phyloP scores from a whole-genome alignment of 805 yeast genomes.

The Candida pini region DNA sequence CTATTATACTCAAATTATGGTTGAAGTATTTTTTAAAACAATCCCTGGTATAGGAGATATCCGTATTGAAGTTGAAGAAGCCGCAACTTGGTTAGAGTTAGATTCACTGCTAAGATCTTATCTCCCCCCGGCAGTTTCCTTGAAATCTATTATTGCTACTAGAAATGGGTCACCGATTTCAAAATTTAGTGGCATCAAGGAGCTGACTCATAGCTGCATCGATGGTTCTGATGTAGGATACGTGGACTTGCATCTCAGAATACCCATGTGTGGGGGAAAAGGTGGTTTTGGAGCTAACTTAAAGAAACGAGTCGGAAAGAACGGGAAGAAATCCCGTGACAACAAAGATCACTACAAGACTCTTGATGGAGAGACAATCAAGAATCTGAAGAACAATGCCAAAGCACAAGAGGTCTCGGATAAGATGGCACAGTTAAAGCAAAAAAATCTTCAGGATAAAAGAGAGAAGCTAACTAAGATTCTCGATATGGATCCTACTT shows the following conservation, averaged over 20 bases:
- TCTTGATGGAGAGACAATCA: conserved; percentile 36
- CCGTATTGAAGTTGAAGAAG: background rate
- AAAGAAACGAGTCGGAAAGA: conserved; percentile 35
- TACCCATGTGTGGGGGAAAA: conserved; percentile 43
- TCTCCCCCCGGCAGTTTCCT: conserved; percentile 9
- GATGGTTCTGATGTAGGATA: conserved; percentile 1
- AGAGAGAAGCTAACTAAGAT: conserved; percentile 31
- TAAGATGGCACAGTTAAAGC: conserved; percentile 9
- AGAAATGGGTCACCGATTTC: conserved; percentile 9
- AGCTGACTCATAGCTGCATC: background rate
- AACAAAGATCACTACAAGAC: conserved; percentile 29
- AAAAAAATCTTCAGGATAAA: conserved; percentile 23
- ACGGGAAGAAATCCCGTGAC: conserved; percentile 17
- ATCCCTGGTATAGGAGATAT: conserved; percentile 12
- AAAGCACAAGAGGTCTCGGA: conserved; percentile 27
- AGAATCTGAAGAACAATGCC: conserved; percentile 31
- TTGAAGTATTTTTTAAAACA: conserved; percentile 11
- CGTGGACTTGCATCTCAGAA: conserved; percentile 27
- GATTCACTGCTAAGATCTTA: background rate
- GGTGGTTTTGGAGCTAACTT: conserved; percentile 44
- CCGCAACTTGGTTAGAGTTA: conserved; percentile 1
- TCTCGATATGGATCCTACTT: conserved; percentile 19
- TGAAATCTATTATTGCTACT: conserved; percentile 10
- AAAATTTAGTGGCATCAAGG: conserved; percentile 1
- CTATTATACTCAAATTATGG: conserved; percentile 10